phyloP scores from a whole-genome alignment of 1,139 yeast species.

The Diutina siamensis region DNA sequence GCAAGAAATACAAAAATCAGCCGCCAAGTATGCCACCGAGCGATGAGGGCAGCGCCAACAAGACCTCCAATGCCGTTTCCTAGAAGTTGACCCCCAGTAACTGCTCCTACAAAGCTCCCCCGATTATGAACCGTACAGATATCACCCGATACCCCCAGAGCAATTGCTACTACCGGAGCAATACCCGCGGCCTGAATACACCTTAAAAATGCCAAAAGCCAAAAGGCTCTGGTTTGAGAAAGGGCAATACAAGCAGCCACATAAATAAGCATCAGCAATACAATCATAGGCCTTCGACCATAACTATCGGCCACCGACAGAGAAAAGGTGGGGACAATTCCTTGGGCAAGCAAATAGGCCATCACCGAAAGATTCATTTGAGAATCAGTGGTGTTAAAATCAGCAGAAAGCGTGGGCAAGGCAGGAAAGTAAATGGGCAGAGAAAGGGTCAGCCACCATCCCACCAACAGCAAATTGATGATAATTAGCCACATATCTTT shows the following conservation, averaged over 20 bases:
- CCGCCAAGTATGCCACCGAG: conserved; percentile 2
- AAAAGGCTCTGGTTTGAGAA: conserved; percentile 42
- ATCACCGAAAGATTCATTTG: conserved; percentile 58
- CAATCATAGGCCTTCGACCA: conserved; percentile 59
- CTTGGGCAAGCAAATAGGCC: conserved; percentile 61
- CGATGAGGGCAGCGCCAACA: neutral
- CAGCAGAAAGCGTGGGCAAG: conserved; percentile 36
- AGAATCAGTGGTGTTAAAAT: conserved; percentile 43
- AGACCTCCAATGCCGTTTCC: conserved; percentile 5
- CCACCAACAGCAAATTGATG: neutral
- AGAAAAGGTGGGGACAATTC: conserved; percentile 49
- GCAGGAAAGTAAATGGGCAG: conserved; percentile 62
- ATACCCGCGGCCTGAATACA: conserved; percentile 62
- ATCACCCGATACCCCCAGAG: conserved; percentile 61
- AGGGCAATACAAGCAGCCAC: conserved; percentile 49
- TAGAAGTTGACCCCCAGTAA: conserved; percentile 47
- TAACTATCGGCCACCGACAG: conserved; percentile 54
- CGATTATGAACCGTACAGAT: conserved; percentile 48
- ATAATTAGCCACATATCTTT: neutral
- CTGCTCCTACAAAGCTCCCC: conserved; percentile 53
- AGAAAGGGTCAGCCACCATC: conserved; percentile 5
- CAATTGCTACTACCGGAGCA: conserved; percentile 58
- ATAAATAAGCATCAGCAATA: conserved; percentile 41
- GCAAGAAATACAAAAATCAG: conserved; percentile 52
- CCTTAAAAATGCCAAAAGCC: conserved; percentile 35